phyloP scores from a whole-genome alignment of 1,139 yeast genomes.

The Saccharomyces pastorianus region DNA sequence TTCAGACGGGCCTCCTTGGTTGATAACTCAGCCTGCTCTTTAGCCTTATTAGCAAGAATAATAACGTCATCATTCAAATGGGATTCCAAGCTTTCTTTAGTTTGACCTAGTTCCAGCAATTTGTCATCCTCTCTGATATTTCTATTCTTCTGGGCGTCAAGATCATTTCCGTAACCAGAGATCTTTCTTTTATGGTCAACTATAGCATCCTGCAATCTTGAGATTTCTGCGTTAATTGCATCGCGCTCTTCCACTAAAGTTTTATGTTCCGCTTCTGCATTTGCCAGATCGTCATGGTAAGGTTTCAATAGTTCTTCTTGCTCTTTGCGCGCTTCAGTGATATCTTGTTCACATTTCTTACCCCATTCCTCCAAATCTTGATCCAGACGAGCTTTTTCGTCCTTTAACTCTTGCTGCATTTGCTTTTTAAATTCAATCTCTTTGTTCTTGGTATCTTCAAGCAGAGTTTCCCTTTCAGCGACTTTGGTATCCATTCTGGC shows the following conservation, averaged over 20 bases:
- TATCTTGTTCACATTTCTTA: conserved; percentile 33
- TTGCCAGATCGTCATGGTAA: conserved; percentile 22
- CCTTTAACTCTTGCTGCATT: conserved; percentile 15
- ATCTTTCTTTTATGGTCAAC: conserved; percentile 23
- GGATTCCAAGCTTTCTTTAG: conserved; percentile 14
- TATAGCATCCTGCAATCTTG: conserved; percentile 20
- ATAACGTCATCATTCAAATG: conserved; percentile 18
- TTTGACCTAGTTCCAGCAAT: conserved; percentile 14
- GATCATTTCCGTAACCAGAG: conserved; percentile 18
- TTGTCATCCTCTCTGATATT: conserved; percentile 19
- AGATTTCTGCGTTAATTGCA: conserved; percentile 19
- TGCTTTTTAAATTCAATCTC: conserved; percentile 27
- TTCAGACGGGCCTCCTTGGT: conserved; percentile 27
- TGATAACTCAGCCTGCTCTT: conserved; percentile 26
- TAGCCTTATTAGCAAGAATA: conserved; percentile 21
- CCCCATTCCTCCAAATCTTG: conserved; percentile 28
- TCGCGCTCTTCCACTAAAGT: conserved; percentile 23
- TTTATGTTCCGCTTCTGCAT: conserved; percentile 25
- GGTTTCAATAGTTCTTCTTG: conserved; percentile 25
- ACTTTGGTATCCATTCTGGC: conserved; percentile 24
- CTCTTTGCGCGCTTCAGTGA: conserved; percentile 23
- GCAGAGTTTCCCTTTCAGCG: conserved; percentile 29
- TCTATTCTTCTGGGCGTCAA: conserved; percentile 19
- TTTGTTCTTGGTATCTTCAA: conserved; percentile 19
- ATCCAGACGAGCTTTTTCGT: conserved; percentile 15